Evolutionary conservation across 768 basidiomycete species (phyloP).

Genomic region (Chiua virens): DNA sequence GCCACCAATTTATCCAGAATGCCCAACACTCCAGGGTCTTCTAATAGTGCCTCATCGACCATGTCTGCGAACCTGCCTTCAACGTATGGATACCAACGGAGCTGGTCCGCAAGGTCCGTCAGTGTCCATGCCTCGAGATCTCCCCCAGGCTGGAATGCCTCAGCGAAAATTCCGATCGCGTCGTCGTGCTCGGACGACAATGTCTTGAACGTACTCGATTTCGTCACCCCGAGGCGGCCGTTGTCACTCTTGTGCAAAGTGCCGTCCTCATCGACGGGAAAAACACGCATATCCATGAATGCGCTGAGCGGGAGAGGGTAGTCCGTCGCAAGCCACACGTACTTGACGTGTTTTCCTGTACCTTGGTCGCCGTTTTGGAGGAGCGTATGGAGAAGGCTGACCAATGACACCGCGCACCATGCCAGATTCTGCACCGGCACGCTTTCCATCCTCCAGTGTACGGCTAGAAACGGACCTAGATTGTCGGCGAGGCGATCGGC

Average conservation of each 20-base stretch:
- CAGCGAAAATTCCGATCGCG: constrained; percentile 44
- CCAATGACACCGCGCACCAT: constrained; percentile 50
- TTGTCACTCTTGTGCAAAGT: not conserved
- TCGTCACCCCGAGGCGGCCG: constrained; percentile 13
- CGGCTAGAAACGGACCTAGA: constrained; percentile 42
- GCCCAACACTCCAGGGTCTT: constrained; percentile 51
- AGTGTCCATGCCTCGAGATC: constrained; percentile 41
- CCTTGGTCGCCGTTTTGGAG: constrained; percentile 30
- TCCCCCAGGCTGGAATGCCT: constrained; percentile 43
- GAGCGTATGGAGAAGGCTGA: constrained; percentile 41
- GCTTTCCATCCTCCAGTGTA: constrained; percentile 62
- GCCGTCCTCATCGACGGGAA: constrained; percentile 15
- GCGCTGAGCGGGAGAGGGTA: constrained; percentile 34
- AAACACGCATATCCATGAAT: not conserved
- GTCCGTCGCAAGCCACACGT: constrained; percentile 60
- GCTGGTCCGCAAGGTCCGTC: constrained; percentile 43
- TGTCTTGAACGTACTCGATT: constrained; percentile 48
- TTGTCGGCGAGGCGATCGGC: constrained; percentile 37
- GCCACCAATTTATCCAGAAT: constrained; percentile 60
- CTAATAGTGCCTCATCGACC: constrained; percentile 32
- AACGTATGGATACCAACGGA: constrained; percentile 23
- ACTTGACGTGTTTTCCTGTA: constrained; percentile 31
- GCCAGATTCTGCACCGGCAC: constrained; percentile 41
- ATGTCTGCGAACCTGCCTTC: constrained; percentile 13
- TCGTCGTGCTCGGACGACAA: constrained; percentile 43